Evolutionary conservation across 495 filamentous ascomycete species (phyloP), one percentile per base, ranked within the genome.

Genomic region (Daldinia childiae): DNA sequence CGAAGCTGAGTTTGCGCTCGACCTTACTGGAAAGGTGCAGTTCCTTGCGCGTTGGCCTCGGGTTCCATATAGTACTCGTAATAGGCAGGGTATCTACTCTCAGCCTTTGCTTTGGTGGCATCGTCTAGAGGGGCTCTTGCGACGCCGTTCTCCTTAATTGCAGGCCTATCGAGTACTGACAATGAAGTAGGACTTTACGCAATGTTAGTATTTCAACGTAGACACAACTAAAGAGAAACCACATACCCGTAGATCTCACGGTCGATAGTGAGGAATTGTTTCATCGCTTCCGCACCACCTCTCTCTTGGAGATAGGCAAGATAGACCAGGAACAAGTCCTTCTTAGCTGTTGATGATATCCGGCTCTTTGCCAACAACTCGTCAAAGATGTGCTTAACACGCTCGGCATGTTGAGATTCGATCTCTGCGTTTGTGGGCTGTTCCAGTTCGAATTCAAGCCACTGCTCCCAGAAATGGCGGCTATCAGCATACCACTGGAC

Each of bases 381-480:
- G 39, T 92, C 85, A 69, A 92, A 84, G n/a, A 99, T 91, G 39
- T 89, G 84, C 78, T 92, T 92, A 76, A 98, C 90, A 24, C 89
- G 89, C 57, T 88, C 85, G 51, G 90, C 90, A 57, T 93, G 90
- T 59, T 86, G 81, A 0, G 79, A 52, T 72, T 97, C 93, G 1
- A 86, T 86, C 36, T 85, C 86, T 0, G 82, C 79, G 62, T 83
- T 91, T 3, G 92, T 93, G 8, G 93, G 91, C 75, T 98, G 96
- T 39, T 92, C 89, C 43, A 97, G 83, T 82, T 99, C 95, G 69
- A 99, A 97, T 58, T 89, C 82, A 11, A 98, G 86, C 80, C 92
- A 99, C 77, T 89, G 92, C 62, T 89, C 85, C 95, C 94, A 98
- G 87, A 99, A 99, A 24, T 90, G 85, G n/a, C 88, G 86, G 74